Evolutionary conservation across 352 stramenopile species (phyloP).

Genomic region (Phytophthora tubulina): DNA sequence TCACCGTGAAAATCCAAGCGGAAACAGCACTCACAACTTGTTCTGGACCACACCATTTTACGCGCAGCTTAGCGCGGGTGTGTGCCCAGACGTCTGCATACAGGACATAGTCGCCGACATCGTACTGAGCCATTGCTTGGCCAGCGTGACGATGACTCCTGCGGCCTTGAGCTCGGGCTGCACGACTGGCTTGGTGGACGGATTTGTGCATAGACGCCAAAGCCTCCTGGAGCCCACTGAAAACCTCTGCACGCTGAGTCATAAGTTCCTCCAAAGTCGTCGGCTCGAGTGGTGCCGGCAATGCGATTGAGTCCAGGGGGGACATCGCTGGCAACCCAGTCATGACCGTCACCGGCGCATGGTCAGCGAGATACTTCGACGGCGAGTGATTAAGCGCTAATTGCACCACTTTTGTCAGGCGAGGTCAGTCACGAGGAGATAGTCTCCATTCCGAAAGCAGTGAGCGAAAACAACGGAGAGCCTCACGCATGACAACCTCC

Average conservation of each 20-base stretch:
- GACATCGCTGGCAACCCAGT: background rate
- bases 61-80: constrained; percentile 16
- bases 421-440: background rate
- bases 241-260: background rate
- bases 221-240: background rate
- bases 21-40: constrained; percentile 12
- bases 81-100: constrained; percentile 34
- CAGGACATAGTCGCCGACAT: constrained; percentile 30
- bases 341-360: constrained; percentile 1
- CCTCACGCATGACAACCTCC: background rate
- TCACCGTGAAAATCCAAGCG: constrained; percentile 34
- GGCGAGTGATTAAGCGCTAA: background rate
- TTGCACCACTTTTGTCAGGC: constrained; percentile 4
- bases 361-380: background rate
- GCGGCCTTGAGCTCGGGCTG: background rate
- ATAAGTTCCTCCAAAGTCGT: background rate
- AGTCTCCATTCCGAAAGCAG: constrained; percentile 5
- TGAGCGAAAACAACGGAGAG: background rate
- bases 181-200: background rate
- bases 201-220: background rate
- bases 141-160: background rate
- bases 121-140: constrained; percentile 24
- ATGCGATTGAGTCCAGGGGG: background rate
- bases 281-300: background rate
- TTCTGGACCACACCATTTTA: constrained; percentile 34